Evolutionary conservation across 768 basidiomycete species (phyloP).

Genomic region (Infundibulicybe gibba): DNA sequence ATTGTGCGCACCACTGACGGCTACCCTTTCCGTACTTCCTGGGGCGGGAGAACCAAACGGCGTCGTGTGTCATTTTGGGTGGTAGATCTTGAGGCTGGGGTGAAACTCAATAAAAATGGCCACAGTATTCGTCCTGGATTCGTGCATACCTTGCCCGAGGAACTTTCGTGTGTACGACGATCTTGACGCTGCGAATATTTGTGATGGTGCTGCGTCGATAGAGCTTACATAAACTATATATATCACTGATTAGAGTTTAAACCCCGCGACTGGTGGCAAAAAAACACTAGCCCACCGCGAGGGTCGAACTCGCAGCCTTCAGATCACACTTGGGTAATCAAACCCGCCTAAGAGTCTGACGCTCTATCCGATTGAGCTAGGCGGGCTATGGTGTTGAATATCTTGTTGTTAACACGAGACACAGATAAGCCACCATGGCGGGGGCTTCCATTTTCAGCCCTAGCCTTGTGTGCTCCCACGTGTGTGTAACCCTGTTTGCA

Average conservation of each 20-base stretch:
- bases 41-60: conserved; percentile 96
- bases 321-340: conserved; percentile 34
- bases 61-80: conserved; percentile 91
- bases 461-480: too few relatives aligned
- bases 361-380: conserved; percentile 67
- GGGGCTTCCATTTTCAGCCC: too few relatives aligned
- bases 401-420: not conserved
- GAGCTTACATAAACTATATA: conserved; percentile 39
- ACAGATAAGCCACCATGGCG: too few relatives aligned
- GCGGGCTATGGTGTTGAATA: conserved; percentile 32
- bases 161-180: conserved; percentile 12
- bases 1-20: conserved; percentile 78
- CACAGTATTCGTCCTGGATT: conserved; percentile 3
- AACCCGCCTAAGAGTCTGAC: conserved; percentile 42
- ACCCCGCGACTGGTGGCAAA: conserved; percentile 16
- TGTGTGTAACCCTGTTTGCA: too few relatives aligned
- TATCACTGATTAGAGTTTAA: conserved; percentile 28
- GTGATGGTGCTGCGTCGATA: conserved; percentile 8
- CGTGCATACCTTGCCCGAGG: conserved; percentile 24
- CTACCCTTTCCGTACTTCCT: conserved; percentile 94
- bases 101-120: not conserved
- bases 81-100: conserved; percentile 12
- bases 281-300: conserved; percentile 64
- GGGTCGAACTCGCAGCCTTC: conserved; percentile 85
- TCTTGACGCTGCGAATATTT: conserved; percentile 7